phyloP scores from a whole-genome alignment of 2,329 filamentous ascomycete genomes.

The Aschersonia sp. region DNA sequence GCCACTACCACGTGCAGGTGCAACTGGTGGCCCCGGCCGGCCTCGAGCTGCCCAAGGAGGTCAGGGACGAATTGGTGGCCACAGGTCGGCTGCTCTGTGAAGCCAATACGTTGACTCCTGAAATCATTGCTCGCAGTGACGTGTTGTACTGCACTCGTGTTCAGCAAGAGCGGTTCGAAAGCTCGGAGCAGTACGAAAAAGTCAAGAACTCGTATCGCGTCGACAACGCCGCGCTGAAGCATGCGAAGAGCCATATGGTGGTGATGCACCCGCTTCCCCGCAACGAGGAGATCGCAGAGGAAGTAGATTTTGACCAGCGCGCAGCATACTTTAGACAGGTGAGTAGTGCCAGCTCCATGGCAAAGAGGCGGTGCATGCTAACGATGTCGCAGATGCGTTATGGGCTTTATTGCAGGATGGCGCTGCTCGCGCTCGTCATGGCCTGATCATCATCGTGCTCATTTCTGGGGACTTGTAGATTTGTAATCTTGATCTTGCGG shows the following conservation, averaged over 20 bases:
- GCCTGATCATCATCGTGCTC: slow-evolving; percentile 9
- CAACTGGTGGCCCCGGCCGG: slow-evolving; percentile 78
- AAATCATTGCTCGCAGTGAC: slow-evolving; percentile 75
- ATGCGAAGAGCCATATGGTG: slow-evolving; percentile 85
- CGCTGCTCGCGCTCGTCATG: slow-evolving; percentile 87
- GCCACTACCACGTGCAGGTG: slow-evolving; percentile 88
- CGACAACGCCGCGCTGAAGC: slow-evolving; percentile 77
- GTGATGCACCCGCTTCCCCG: slow-evolving; percentile 91
- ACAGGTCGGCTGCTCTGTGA: slow-evolving; percentile 68
- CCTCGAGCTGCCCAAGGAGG: slow-evolving; percentile 60
- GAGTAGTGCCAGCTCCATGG: slow-evolving; percentile 24
- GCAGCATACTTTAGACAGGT: slow-evolving; percentile 99
- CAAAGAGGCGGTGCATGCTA: not conserved
- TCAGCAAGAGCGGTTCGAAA: slow-evolving; percentile 91
- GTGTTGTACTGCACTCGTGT: slow-evolving; percentile 95
- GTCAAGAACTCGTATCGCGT: slow-evolving; percentile 84
- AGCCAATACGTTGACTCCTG: slow-evolving; percentile 64
- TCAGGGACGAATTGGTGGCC: slow-evolving; percentile 54
- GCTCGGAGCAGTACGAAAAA: slow-evolving; percentile 62
- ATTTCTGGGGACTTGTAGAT: too few relatives aligned
- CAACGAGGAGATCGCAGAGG: slow-evolving; percentile 84
- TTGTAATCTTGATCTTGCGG: too few relatives aligned
- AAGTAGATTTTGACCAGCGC: slow-evolving; percentile 93
- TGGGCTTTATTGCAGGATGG: slow-evolving; percentile 96
- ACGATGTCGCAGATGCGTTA: slow-evolving; percentile 65